Percentiles rank a stretch among this genome's conserved stretches.
phyloP scores from a whole-genome alignment of 78 protist genomes.

The Dictyostelium firmibasis region DNA sequence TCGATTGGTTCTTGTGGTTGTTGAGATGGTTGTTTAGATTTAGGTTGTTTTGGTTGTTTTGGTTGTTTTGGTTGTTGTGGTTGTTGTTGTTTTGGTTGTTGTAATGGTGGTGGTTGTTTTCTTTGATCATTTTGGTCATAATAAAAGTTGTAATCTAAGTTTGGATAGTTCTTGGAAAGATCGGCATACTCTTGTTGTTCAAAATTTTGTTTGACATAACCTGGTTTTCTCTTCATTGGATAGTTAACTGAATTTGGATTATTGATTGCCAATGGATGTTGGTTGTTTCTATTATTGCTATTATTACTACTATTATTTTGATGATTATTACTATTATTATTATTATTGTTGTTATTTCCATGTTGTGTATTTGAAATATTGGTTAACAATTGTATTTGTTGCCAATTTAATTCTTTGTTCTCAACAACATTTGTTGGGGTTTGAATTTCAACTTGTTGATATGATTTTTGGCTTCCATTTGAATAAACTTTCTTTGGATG shows the following conservation, averaged over 20 bases:
- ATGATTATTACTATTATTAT: background rate
- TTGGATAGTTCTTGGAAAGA: background rate
- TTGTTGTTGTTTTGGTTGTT: background rate
- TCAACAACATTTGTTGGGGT: background rate
- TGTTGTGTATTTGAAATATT: background rate
- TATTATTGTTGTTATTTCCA: background rate
- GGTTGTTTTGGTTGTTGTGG: background rate
- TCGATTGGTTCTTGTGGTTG: conserved; percentile 1
- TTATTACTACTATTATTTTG: background rate
- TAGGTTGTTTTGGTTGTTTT: background rate
- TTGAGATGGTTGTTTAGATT: background rate
- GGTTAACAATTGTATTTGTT: conserved; percentile 1
- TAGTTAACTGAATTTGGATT: background rate
- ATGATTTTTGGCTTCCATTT: background rate
- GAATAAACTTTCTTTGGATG: background rate
- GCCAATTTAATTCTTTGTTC: background rate
- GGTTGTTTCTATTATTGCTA: background rate
- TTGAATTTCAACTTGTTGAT: background rate
- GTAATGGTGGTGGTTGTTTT: background rate
- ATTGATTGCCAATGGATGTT: background rate
- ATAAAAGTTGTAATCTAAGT: conserved; percentile 7
- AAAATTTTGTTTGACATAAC: background rate
- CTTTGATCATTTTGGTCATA: conserved; percentile 23
- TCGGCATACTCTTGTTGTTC: background rate
- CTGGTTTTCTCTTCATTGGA: conserved; percentile 15